Evolutionary conservation across 2,329 filamentous ascomycete genomes (phyloP).

Genomic region (Clonostachys rhizophaga): DNA sequence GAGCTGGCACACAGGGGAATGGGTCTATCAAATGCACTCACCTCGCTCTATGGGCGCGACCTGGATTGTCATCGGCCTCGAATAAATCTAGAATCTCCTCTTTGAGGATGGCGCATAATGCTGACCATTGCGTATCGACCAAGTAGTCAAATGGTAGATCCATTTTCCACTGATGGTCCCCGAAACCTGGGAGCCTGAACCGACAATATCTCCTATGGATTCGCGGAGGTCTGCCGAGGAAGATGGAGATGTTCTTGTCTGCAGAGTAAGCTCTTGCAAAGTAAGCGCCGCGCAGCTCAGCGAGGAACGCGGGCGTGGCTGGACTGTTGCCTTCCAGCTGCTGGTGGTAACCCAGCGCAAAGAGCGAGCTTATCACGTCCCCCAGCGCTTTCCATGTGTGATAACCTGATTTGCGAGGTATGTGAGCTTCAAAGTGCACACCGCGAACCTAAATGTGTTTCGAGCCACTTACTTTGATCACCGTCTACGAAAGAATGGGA

Average conservation of each 20-base stretch:
- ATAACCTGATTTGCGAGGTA: too few relatives aligned
- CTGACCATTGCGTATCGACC: not conserved
- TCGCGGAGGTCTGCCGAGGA: constrained; percentile 37
- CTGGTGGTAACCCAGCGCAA: constrained; percentile 40
- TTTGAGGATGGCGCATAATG: not conserved
- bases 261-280: constrained; percentile 36
- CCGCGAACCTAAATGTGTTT: not conserved
- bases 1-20: too few relatives aligned
- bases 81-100: not conserved
- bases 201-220: constrained; percentile 12
- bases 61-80: not conserved
- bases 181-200: not conserved
- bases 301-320: constrained; percentile 26
- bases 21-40: not conserved
- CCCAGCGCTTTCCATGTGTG: constrained; percentile 37
- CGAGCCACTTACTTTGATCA: constrained; percentile 36
- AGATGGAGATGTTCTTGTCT: constrained; percentile 31
- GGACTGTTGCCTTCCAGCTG: constrained; percentile 11
- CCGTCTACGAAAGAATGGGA: constrained; percentile 34
- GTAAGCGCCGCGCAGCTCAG: constrained; percentile 27
- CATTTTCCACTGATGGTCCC: not conserved
- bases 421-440: too few relatives aligned
- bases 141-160: not conserved
- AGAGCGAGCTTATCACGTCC: constrained; percentile 36
- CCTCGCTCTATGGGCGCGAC: not conserved